Conservation (phyloP, 441 rosid genomes). For the Populus trichocarpa region DNA sequence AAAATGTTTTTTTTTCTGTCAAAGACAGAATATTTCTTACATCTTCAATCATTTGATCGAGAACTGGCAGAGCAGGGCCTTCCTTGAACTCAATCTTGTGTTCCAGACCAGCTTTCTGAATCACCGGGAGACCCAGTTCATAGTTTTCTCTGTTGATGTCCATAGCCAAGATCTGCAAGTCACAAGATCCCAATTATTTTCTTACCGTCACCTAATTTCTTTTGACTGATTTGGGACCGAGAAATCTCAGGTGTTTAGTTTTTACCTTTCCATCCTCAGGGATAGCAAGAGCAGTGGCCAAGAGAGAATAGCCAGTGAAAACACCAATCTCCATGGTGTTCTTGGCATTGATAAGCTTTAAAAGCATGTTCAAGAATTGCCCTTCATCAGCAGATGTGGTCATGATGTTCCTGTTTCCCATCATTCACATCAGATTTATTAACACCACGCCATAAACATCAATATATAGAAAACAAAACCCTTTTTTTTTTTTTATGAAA, state of each 20-base stretch:
- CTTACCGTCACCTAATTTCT: background rate
- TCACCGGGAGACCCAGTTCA: slow-evolving; percentile 81
- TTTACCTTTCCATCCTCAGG: slow-evolving; percentile 92
- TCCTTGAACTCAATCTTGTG: slow-evolving; percentile 89
- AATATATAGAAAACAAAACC: background rate
- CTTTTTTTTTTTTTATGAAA: background rate
- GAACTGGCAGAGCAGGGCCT: slow-evolving; percentile 96
- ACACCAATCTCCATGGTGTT: slow-evolving; percentile 99
- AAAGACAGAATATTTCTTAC: slow-evolving; percentile 35
- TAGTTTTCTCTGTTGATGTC: slow-evolving; percentile 89
- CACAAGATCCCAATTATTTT: background rate
- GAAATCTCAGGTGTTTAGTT: background rate
- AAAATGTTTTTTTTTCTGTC: background rate
- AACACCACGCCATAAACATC: background rate
- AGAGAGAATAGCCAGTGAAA: slow-evolving; percentile 92
- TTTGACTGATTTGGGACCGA: background rate
- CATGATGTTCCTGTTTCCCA: slow-evolving; percentile 72
- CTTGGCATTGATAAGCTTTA: slow-evolving; percentile 88
- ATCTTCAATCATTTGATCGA: slow-evolving; percentile 72
- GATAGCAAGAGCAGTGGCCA: slow-evolving; percentile 96
- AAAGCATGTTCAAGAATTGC: slow-evolving; percentile 83
- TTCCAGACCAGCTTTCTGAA: slow-evolving; percentile 87
- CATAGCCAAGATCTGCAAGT: slow-evolving; percentile 83
- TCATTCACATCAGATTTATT: background rate
- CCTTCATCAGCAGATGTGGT: slow-evolving; percentile 94